phyloP scores from a whole-genome alignment of 2,329 filamentous ascomycete species.

The Ophiostoma sp. region DNA sequence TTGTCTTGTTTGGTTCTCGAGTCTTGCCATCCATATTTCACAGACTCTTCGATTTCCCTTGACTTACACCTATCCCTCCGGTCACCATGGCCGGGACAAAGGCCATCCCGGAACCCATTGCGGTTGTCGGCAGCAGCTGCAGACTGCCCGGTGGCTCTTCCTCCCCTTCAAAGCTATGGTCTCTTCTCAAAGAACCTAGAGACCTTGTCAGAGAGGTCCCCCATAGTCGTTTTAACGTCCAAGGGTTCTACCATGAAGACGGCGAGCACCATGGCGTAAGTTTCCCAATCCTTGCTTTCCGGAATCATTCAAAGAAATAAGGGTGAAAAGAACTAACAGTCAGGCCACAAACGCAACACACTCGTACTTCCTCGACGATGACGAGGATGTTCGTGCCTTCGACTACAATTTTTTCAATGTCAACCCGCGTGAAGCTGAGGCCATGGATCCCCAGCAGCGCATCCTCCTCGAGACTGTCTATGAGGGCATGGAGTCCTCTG shows the following conservation, averaged over 20 bases:
- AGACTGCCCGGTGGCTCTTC: conserved; percentile 24
- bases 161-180: conserved; percentile 26
- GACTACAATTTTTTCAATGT: conserved; percentile 38
- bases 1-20: not conserved
- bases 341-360: conserved; percentile 21
- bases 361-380: conserved; percentile 34
- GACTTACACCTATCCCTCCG: not conserved
- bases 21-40: not conserved
- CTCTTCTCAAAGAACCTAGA: conserved; percentile 20
- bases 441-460: conserved; percentile 35
- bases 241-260: conserved; percentile 23
- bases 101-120: conserved; percentile 25
- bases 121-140: conserved; percentile 26
- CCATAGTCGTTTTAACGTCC: conserved; percentile 23
- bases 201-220: conserved; percentile 22
- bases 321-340: not conserved
- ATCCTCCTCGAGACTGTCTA: conserved; percentile 36
- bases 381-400: conserved; percentile 32
- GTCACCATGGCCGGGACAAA: conserved; percentile 10
- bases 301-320: not conserved
- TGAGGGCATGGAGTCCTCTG: conserved; percentile 36
- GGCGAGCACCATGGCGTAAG: conserved; percentile 24
- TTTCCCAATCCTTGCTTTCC: not conserved
- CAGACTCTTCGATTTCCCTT: not conserved
- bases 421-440: conserved; percentile 32